phyloP scores from a whole-genome alignment of 306 rosid species.

The Prosopis cineraria region DNA sequence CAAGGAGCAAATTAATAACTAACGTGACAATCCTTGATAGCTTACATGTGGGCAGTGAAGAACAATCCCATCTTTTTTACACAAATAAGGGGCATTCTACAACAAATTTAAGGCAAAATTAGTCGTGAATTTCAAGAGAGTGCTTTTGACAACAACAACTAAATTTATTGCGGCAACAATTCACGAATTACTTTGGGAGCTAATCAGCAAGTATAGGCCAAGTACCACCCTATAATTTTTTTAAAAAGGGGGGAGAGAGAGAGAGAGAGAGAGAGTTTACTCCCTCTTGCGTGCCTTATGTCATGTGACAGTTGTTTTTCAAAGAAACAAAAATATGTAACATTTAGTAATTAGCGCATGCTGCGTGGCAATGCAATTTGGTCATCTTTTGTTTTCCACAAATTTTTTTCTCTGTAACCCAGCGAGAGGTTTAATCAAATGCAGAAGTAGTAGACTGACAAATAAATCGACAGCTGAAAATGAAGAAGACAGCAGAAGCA shows the following conservation, averaged over 20 bases:
- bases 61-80: slow-evolving; percentile 85
- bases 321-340: neutral
- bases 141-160: slow-evolving; percentile 2
- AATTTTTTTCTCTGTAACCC: neutral
- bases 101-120: slow-evolving; percentile 31
- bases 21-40: slow-evolving; percentile 32
- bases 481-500: slow-evolving; percentile 3
- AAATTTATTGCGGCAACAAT: neutral
- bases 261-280: neutral
- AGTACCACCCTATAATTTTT: neutral
- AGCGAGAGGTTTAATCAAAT: neutral
- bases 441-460: slow-evolving; percentile 4
- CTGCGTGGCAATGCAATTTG: neutral
- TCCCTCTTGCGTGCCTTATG: neutral
- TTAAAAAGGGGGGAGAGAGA: neutral
- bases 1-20: neutral
- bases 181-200: slow-evolving; percentile 5
- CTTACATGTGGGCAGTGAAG: slow-evolving; percentile 97
- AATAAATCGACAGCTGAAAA: neutral
- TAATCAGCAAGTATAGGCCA: neutral
- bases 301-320: neutral
- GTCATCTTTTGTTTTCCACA: neutral
- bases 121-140: slow-evolving; percentile 9
- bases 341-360: neutral
- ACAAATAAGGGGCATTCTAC: slow-evolving; percentile 91